Percentiles rank a stretch among this genome's conserved stretches.
Conservation (phyloP, 495 filamentous ascomycete genomes). For the Coniosporium apollinis region DNA sequence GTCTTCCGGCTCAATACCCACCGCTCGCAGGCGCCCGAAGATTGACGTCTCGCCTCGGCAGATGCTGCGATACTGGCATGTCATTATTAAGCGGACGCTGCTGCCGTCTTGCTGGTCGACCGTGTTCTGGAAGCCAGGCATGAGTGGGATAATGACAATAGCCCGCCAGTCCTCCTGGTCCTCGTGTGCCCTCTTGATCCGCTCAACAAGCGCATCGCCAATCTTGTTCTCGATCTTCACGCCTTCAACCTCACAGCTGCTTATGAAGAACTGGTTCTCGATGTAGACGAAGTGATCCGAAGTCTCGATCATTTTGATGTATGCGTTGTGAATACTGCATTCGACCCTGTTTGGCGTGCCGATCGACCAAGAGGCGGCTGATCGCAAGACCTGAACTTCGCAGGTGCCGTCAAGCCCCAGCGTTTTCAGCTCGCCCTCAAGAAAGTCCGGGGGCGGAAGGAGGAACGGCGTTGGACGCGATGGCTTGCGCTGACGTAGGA, state of each 20-base stretch:
- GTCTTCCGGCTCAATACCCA: slow-evolving; percentile 87
- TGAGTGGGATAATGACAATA: slow-evolving; percentile 85
- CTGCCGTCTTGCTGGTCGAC: slow-evolving; percentile 88
- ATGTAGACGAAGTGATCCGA: slow-evolving; percentile 98
- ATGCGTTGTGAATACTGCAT: slow-evolving; percentile 89
- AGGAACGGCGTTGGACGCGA: slow-evolving; percentile 88
- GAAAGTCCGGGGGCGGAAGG: slow-evolving; percentile 84
- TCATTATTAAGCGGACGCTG: slow-evolving; percentile 89
- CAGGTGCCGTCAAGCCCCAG: slow-evolving; percentile 84
- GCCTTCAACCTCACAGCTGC: slow-evolving; percentile 73
- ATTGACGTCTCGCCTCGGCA: slow-evolving; percentile 87
- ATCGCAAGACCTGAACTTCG: slow-evolving; percentile 89
- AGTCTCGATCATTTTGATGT: slow-evolving; percentile 82
- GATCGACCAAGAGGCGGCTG: slow-evolving; percentile 78
- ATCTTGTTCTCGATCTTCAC: slow-evolving; percentile 83
- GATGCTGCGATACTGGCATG: slow-evolving; percentile 94
- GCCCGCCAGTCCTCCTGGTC: slow-evolving; percentile 85
- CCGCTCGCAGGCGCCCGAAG: slow-evolving; percentile 64
- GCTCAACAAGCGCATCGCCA: slow-evolving; percentile 85
- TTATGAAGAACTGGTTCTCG: slow-evolving; percentile 98
- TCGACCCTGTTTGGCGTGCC: slow-evolving; percentile 70
- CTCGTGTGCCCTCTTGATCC: slow-evolving; percentile 68
- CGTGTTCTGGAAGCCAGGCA: slow-evolving; percentile 96
- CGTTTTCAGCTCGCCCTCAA: slow-evolving; percentile 64
- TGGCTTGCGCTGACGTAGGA: slow-evolving; percentile 83